Percentiles rank a stretch among this genome's conserved stretches.
Evolutionary conservation across 148 eudicot species (phyloP).

Genomic region (Nepenthes gracilis): DNA sequence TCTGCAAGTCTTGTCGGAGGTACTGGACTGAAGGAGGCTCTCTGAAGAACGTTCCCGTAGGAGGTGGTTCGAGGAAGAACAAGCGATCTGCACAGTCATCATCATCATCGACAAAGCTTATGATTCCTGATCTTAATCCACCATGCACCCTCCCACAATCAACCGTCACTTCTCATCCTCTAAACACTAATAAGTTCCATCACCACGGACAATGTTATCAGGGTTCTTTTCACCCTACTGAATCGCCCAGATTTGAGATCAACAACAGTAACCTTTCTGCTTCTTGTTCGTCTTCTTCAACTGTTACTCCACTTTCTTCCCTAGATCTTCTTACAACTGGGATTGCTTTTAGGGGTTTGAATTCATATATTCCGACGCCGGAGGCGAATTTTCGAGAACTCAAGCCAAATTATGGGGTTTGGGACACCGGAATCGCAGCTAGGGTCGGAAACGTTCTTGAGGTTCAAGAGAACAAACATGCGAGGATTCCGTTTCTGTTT

Average conservation of each 20-base stretch:
- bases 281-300: conserved; percentile 12
- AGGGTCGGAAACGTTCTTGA: conserved; percentile 6
- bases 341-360: conserved; percentile 35
- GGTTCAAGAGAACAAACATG: conserved; percentile 11
- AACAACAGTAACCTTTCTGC: conserved; percentile 11
- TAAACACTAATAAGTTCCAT: conserved; percentile 38
- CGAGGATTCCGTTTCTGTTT: conserved; percentile 42
- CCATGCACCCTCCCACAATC: not conserved
- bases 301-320: conserved; percentile 33
- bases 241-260: conserved; percentile 27
- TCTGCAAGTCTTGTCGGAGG: conserved; percentile 78
- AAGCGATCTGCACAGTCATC: conserved; percentile 26
- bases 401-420: conserved; percentile 36
- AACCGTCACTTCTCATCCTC: conserved; percentile 14
- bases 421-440: conserved; percentile 12
- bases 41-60: conserved; percentile 68
- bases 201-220: conserved; percentile 31
- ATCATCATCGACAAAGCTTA: not conserved
- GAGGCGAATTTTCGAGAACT: conserved; percentile 41
- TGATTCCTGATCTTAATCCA: conserved; percentile 49
- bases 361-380: conserved; percentile 23
- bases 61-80: conserved; percentile 80
- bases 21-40: conserved; percentile 86
- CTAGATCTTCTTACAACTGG: conserved; percentile 51
- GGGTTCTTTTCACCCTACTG: conserved; percentile 24